These are phyloP conservation scores for Chlorella sp. DNA, from an alignment of 139 green algal genomes.

Conservation along the genomic window DNA sequence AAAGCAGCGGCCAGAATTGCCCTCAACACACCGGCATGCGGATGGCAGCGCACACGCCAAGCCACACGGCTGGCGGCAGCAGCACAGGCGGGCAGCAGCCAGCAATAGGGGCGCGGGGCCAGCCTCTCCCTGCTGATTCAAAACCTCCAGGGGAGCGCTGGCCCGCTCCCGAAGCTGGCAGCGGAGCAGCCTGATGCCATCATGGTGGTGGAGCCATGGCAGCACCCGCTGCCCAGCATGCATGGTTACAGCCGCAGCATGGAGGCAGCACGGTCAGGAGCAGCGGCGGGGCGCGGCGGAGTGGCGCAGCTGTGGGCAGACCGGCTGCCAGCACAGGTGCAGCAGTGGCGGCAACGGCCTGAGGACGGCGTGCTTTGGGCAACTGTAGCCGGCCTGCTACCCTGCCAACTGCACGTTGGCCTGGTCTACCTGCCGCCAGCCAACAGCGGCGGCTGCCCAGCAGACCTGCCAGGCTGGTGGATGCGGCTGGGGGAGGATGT, in stretches of 20 bases:
- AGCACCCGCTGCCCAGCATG: background rate
- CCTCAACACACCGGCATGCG: background rate
- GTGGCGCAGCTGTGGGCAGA: background rate
- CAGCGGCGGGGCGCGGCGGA: no score
- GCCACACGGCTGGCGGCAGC: background rate
- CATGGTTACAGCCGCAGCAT: background rate
- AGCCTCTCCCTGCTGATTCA: background rate
- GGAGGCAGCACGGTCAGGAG: no score
- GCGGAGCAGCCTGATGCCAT: background rate
- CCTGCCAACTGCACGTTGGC: no score
- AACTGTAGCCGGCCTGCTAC: no score
- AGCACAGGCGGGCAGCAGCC: background rate
- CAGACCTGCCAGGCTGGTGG: no score
- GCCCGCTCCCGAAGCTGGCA: background rate
- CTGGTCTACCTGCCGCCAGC: no score
- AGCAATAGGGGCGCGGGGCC: background rate
- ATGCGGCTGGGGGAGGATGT: no score
- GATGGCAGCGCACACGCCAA: background rate
- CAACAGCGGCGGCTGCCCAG: no score
- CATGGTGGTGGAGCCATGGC: background rate
- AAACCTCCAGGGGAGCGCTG: background rate
- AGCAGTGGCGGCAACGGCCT: no score
- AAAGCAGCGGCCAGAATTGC: no score
- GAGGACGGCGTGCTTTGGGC: no score
- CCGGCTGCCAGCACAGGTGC: background rate